Conservation (phyloP, 495 filamentous ascomycete species). For the Diplogelasinospora grovesii region DNA sequence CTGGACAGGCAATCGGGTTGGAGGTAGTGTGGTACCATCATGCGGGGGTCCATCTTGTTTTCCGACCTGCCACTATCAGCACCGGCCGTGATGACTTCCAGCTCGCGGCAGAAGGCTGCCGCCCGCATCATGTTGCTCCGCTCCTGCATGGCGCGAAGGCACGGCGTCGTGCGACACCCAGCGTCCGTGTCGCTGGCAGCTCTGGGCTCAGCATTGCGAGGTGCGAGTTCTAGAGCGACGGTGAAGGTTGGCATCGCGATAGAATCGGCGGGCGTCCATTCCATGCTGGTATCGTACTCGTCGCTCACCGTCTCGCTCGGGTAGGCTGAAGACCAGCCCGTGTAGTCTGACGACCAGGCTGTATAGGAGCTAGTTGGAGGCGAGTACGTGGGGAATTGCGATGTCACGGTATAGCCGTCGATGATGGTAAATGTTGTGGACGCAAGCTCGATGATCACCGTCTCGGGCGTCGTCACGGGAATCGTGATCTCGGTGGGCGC, state of each 20-base stretch:
- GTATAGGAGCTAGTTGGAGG: too few relatives aligned
- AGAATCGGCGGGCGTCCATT: neutral
- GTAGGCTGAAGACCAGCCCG: neutral
- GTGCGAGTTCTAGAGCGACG: neutral
- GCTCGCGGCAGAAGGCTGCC: too few relatives aligned
- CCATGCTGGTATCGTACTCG: neutral
- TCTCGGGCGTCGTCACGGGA: slow-evolving; percentile 7
- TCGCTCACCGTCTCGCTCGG: too few relatives aligned
- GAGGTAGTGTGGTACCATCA: too few relatives aligned
- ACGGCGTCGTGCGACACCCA: neutral
- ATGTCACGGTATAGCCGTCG: slow-evolving; percentile 6
- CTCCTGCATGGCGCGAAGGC: slow-evolving; percentile 4
- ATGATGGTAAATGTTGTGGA: slow-evolving; percentile 14
- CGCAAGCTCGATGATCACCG: slow-evolving; percentile 7
- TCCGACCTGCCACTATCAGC: too few relatives aligned
- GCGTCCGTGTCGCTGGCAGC: neutral
- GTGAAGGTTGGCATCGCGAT: too few relatives aligned
- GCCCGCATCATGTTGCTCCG: neutral
- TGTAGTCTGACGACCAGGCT: too few relatives aligned
- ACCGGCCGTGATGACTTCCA: too few relatives aligned
- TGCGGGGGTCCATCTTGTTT: too few relatives aligned
- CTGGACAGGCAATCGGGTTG: too few relatives aligned
- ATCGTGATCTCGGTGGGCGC: slow-evolving; percentile 8
- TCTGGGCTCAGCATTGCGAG: too few relatives aligned
- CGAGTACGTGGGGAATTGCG: too few relatives aligned